phyloP scores from a whole-genome alignment of 106 monocot species.

The Dendrobium nobile region DNA sequence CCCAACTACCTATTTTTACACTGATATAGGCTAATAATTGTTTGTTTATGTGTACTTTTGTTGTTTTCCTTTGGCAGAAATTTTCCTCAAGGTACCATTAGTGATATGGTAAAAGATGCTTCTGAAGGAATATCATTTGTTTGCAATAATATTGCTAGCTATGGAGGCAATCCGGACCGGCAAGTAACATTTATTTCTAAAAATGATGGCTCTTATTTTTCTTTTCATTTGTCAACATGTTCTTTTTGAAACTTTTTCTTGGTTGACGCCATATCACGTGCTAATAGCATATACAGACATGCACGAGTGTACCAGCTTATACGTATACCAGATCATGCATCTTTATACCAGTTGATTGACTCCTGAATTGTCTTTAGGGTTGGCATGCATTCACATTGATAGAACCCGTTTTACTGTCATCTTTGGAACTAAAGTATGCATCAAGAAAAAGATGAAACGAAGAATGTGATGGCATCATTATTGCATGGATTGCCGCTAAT shows the following conservation, averaged over 20 bases:
- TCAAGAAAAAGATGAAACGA: neutral
- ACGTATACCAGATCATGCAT: neutral
- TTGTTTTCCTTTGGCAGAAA: conserved; percentile 37
- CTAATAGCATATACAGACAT: neutral
- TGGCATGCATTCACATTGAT: neutral
- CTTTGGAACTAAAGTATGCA: neutral
- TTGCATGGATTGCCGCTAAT: neutral
- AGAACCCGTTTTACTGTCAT: neutral
- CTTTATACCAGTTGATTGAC: neutral
- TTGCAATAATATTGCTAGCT: conserved; percentile 63
- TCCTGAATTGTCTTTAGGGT: neutral
- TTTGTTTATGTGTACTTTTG: neutral
- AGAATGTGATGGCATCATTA: neutral
- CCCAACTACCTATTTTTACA: neutral
- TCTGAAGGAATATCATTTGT: conserved; percentile 92
- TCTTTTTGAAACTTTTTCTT: neutral
- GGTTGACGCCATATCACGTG: neutral
- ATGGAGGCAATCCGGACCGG: conserved; percentile 86
- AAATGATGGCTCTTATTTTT: neutral
- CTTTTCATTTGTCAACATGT: neutral
- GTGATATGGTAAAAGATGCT: conserved; percentile 76
- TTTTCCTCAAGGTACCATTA: conserved; percentile 75
- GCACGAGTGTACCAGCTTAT: neutral
- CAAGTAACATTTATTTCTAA: conserved; percentile 13
- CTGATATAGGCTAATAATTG: neutral